These are phyloP conservation scores for Sclerotinia glacialis DNA, from an alignment of 2,329 filamentous ascomycete genomes.

Conservation along the genomic window DNA sequence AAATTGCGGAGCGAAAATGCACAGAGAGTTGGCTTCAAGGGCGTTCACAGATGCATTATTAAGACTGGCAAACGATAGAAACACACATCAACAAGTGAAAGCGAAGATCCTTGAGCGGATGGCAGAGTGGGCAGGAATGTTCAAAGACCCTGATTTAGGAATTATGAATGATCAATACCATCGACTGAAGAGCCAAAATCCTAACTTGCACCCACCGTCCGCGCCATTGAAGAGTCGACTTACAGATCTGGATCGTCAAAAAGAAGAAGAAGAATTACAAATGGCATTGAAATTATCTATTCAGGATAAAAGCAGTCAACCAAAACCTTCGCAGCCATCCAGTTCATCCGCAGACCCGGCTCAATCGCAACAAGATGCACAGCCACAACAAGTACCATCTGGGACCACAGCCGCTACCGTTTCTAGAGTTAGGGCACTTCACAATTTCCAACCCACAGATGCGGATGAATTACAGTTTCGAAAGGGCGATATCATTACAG, in stretches of 20 bases:
- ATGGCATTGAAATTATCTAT: slow-evolving; percentile 92
- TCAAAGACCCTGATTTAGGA: slow-evolving; percentile 84
- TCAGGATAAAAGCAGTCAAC: slow-evolving; percentile 73
- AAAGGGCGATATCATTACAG: slow-evolving; percentile 95
- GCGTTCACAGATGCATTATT: slow-evolving; percentile 88
- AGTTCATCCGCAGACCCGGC: slow-evolving; percentile 42
- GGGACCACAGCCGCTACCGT: slow-evolving; percentile 96
- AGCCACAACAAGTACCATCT: slow-evolving; percentile 60
- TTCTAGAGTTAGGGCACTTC: slow-evolving; percentile 87
- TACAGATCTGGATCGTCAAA: slow-evolving; percentile 83
- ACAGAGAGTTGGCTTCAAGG: slow-evolving; percentile 67
- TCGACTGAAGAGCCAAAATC: slow-evolving; percentile 80
- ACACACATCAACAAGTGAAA: slow-evolving; percentile 95
- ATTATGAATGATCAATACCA: slow-evolving; percentile 97
- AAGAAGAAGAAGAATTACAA: slow-evolving; percentile 95
- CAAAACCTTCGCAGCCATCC: slow-evolving; percentile 40
- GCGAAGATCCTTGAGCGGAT: slow-evolving; percentile 95
- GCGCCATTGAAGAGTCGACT: slow-evolving; percentile 92
- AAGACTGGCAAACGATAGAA: slow-evolving; percentile 87
- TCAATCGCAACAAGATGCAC: slow-evolving; percentile 42
- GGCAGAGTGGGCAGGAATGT: slow-evolving; percentile 96
- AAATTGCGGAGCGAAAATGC: slow-evolving; percentile 67
- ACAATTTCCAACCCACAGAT: slow-evolving; percentile 92
- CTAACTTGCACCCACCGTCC: slow-evolving; percentile 84
- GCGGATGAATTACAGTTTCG: slow-evolving; percentile 93